phyloP scores from a whole-genome alignment of 352 stramenopile species.

The Phytophthora cactorum region DNA sequence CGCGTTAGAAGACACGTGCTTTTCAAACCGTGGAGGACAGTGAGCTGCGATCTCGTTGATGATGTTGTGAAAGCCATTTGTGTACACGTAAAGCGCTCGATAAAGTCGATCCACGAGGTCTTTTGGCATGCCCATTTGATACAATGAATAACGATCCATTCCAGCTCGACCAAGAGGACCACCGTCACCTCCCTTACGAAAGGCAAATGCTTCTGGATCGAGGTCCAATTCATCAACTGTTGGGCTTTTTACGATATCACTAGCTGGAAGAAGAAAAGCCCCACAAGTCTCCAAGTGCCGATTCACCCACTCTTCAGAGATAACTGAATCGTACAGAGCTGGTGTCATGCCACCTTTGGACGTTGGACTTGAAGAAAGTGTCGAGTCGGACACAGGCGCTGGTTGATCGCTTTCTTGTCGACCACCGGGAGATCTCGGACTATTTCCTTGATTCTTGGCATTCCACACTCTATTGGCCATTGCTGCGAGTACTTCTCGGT shows the following conservation, averaged over 20 bases:
- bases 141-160: constrained; percentile 75
- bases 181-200: constrained; percentile 45
- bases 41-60: constrained; percentile 82
- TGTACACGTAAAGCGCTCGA: constrained; percentile 85
- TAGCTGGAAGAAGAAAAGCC: constrained; percentile 55
- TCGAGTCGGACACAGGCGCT: constrained; percentile 1
- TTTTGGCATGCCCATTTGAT: constrained; percentile 78
- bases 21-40: constrained; percentile 65
- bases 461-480: constrained; percentile 28
- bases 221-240: constrained; percentile 37
- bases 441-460: constrained; percentile 18
- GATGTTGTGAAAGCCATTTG: constrained; percentile 85
- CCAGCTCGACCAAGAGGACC: constrained; percentile 62
- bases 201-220: constrained; percentile 52
- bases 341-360: constrained; percentile 37
- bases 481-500: constrained; percentile 49
- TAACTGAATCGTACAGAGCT: constrained; percentile 65
- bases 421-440: constrained; percentile 14
- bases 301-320: constrained; percentile 86
- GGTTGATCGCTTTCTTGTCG: background rate
- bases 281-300: constrained; percentile 65
- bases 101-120: constrained; percentile 81
- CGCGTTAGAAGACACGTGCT: constrained; percentile 82
- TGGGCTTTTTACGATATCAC: constrained; percentile 43
- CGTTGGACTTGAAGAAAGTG: constrained; percentile 17